Base-by-base conservation (phyloP, 2,329 filamentous ascomycete genomes). In the Colletotrichum zoysiae region DNA sequence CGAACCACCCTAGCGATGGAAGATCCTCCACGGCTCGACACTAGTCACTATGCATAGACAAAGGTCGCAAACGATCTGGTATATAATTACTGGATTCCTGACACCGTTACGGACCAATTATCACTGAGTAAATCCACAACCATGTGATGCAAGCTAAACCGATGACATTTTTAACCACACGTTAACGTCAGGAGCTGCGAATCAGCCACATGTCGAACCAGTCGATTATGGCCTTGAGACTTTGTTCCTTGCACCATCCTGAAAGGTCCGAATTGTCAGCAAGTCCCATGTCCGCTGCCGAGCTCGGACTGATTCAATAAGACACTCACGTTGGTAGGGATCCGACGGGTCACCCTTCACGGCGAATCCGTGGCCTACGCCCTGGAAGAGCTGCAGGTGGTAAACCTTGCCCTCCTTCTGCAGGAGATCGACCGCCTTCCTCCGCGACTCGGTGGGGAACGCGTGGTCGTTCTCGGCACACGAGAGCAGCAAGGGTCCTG, bases 311-410 rank as follows among this genome's bases (percentile, higher is more conserved):
- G 16, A 5, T 20, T 5, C n/a, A 9, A 11, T 23, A 0, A 40
- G 6, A n/a, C 44, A 58, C 69, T 65, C 18, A 71, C 69, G 69
- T 14, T 71, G 69, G 33, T 71, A 71, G 0, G 69, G 69, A 11
- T 85, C 79, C 16, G 82, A 76, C 53, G 81, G 76, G 75, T 92
- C 88, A 3, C 83, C 86, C 63, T 89, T 85, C 11, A 90, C 85
- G 9, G 88, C 88, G 77, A 92, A 93, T 0, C 91, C 90, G 77
- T 92, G 91, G 71, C 84, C 80, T 20, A 91, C 88, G 48, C 86
- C 86, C 33, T 85, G 85, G 82, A 89, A 93, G 26, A 93, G 81
- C 77, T 87, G 89, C 74, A 91, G 83, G 76, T 93, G 89, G 79
- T 89, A 93, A 2, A 86, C 74, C 74, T 83, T 84, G 51, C 80